Evolutionary conservation across 495 filamentous ascomycete genomes (phyloP).

Genomic region (Trichoderma erinaceum): DNA sequence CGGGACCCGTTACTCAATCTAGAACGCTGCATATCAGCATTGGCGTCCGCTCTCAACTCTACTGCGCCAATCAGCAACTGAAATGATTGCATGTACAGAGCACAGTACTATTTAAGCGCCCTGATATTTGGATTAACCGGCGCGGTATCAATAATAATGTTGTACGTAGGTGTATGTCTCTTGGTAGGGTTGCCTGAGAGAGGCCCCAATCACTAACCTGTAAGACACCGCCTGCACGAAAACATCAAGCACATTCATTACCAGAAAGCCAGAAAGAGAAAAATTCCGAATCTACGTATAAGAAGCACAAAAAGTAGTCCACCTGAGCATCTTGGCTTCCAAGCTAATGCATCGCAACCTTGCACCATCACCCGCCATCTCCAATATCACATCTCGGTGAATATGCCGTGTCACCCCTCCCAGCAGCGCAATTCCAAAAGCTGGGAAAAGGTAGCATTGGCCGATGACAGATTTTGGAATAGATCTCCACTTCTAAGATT

Average conservation of each 20-base stretch:
- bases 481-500: background rate
- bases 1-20: too few species aligned
- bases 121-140: too few species aligned
- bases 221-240: too few species aligned
- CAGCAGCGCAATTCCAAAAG: background rate
- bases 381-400: conserved; percentile 10
- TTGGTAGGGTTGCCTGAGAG: too few species aligned
- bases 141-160: too few species aligned
- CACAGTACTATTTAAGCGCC: too few species aligned
- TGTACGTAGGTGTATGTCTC: too few species aligned
- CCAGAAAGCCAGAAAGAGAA: background rate
- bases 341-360: background rate
- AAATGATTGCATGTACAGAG: too few species aligned
- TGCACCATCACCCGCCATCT: background rate
- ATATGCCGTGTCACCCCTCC: background rate
- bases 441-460: background rate
- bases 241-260: background rate
- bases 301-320: background rate
- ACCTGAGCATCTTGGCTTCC: background rate
- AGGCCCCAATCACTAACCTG: too few species aligned
- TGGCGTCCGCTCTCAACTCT: too few species aligned
- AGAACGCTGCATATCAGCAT: too few species aligned
- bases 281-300: background rate
- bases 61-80: too few species aligned
- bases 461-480: background rate